Evolutionary conservation across 495 filamentous ascomycete species (phyloP).

Genomic region (Hypoxylon rickii): DNA sequence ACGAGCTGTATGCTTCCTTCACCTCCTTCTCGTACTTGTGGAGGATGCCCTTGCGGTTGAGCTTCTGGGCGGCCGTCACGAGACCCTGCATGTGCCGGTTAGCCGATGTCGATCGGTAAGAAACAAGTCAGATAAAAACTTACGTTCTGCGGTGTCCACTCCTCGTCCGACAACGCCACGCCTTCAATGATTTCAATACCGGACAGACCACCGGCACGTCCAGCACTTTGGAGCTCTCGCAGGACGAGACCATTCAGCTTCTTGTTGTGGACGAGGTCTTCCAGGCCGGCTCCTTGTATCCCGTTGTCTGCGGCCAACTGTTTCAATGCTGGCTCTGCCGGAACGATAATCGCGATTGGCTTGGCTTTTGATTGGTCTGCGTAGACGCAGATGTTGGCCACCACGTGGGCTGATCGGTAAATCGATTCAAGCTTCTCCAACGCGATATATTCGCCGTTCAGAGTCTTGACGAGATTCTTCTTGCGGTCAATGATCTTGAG

Average conservation of each 20-base stretch:
- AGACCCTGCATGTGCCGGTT: conserved; percentile 55
- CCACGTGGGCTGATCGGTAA: conserved; percentile 83
- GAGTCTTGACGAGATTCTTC: conserved; percentile 97
- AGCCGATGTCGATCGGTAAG: conserved; percentile 17
- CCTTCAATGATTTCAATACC: conserved; percentile 93
- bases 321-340: conserved; percentile 81
- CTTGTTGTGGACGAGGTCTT: conserved; percentile 81
- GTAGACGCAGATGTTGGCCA: conserved; percentile 94
- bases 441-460: conserved; percentile 96
- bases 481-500: conserved; percentile 92
- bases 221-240: conserved; percentile 77
- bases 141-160: conserved; percentile 97
- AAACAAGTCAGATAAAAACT: conserved; percentile 46
- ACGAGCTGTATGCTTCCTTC: conserved; percentile 58
- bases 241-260: conserved; percentile 80
- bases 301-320: conserved; percentile 76
- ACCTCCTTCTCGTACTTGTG: conserved; percentile 70
- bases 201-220: conserved; percentile 73
- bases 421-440: conserved; percentile 98
- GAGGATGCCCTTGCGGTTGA: conserved; percentile 71
- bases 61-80: conserved; percentile 76
- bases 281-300: conserved; percentile 70
- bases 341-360: conserved; percentile 93
- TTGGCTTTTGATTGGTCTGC: conserved; percentile 79
- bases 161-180: conserved; percentile 90